A percentile compares a stretch with the other conserved stretches of the same genome.
Evolutionary conservation across 805 yeast genomes (phyloP).

Genomic region (Hanseniaspora meyeri): DNA sequence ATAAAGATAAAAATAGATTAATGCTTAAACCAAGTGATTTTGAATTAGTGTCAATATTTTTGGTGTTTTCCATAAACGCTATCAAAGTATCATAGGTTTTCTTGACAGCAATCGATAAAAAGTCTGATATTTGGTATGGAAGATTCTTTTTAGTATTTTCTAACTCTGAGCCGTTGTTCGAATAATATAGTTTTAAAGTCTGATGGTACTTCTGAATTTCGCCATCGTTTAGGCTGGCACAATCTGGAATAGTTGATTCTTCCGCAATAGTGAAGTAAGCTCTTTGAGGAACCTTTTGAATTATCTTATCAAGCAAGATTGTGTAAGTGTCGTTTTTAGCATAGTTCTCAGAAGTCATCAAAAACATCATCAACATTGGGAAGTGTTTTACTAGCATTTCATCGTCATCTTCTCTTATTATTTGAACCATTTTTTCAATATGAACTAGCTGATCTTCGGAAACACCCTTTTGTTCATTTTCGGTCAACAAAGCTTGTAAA

Average conservation of each 20-base stretch:
- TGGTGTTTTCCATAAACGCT: background rate
- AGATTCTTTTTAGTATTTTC: background rate
- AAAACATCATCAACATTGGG: conserved; percentile 52
- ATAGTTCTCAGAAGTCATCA: conserved; percentile 25
- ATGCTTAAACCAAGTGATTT: background rate
- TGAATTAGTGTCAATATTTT: background rate
- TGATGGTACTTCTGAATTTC: background rate
- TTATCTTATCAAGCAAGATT: conserved; percentile 31
- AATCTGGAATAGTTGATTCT: conserved; percentile 25
- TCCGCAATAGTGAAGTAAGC: conserved; percentile 43
- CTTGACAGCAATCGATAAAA: background rate
- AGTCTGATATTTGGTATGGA: conserved; percentile 7
- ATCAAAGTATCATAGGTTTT: background rate
- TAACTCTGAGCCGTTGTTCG: background rate
- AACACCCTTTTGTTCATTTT: conserved; percentile 29
- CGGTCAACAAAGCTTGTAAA: conserved; percentile 41
- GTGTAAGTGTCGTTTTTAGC: conserved; percentile 24
- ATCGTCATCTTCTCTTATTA: conserved; percentile 45
- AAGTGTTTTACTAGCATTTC: conserved; percentile 69
- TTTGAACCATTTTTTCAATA: conserved; percentile 45
- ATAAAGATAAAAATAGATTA: background rate
- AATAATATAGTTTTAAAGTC: background rate
- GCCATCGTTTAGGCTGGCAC: conserved; percentile 9
- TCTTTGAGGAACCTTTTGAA: conserved; percentile 50
- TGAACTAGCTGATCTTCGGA: conserved; percentile 47